These are phyloP conservation scores for Pichia sp. DNA, from an alignment of 1,139 yeast genomes.

Conservation along the genomic window DNA sequence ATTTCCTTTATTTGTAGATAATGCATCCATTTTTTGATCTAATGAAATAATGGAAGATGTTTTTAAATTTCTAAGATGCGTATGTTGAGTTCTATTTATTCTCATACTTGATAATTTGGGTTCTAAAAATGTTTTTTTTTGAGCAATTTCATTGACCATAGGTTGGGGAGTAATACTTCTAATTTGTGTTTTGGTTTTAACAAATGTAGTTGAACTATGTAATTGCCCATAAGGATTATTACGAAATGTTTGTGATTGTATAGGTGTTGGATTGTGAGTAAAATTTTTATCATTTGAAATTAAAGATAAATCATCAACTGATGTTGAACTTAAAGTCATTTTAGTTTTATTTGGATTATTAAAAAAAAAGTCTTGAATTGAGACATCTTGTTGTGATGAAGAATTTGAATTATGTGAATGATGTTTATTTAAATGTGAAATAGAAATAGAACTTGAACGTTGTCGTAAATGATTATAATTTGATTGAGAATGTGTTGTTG, in stretches of 20 bases:
- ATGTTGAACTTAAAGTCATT: conserved; percentile 15
- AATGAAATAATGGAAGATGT: conserved; percentile 13
- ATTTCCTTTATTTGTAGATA: neutral
- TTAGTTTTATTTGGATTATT: conserved; percentile 25
- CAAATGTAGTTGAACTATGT: conserved; percentile 30
- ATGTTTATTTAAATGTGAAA: neutral
- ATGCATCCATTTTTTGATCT: conserved; percentile 8
- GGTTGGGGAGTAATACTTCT: conserved; percentile 18
- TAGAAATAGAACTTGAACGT: neutral
- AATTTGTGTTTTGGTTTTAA: conserved; percentile 38
- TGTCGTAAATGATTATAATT: neutral
- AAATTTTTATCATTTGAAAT: neutral
- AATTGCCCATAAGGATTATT: conserved; percentile 5
- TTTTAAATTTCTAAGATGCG: conserved; percentile 11
- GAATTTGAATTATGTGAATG: neutral
- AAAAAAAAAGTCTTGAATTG: conserved; percentile 31
- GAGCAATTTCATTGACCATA: conserved; percentile 38
- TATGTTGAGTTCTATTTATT: conserved; percentile 33
- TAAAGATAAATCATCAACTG: conserved; percentile 15
- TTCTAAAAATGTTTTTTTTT: conserved; percentile 15
- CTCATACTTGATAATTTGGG: conserved; percentile 33
- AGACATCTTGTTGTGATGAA: conserved; percentile 16
- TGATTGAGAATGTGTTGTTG: neutral
- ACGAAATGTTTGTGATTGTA: neutral
- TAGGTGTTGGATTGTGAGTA: too few species aligned